Evolutionary conservation across 2,329 filamentous ascomycete species (phyloP), one percentile per base, ranked within the genome.

Genomic region (Hirsutella rhossiliensis): DNA sequence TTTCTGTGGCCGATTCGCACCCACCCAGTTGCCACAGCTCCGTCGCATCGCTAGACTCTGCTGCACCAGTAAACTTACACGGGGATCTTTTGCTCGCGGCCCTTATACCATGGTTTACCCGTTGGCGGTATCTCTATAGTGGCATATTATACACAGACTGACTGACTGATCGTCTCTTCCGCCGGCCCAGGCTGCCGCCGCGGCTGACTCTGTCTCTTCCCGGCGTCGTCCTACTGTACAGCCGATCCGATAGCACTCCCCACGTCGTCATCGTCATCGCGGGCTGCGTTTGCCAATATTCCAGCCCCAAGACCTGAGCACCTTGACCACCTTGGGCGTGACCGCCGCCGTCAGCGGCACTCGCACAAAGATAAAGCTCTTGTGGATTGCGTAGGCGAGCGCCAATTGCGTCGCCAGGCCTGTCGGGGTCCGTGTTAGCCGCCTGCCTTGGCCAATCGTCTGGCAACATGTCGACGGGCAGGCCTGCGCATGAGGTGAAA

Each of bases 351-450:
- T 92, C 50, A 97, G 67, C 9, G 92, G 92, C 11, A 98, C 87
- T n/a, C 92, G 79, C 52, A 97, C 64, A 63, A 98, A 95, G 56
- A 98, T 96, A 63, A 97, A 87, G 54, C 85, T 94, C 68, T 98
- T 98, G 72, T 98, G 92, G 46, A 98, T 87, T 27, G 90, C 90
- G 59, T 98, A 98, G 12, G 92, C 92, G 41, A 98, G 75, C 15
- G 87, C 88, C 28, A 98, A 70, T 60, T 96, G 88, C 9, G 92
- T 97, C 42, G 72, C 77, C 30, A 82, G 62, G 53, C 78, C 78
- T 82, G 50, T 27, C 13, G 20, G 34, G 34, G n/a, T 40, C 41
- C 51, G 61, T 52, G 60, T 54, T 44, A 20, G 28, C 45, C 30
- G 29, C 38, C 28, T n/a, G 36, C 19, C 46, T 12, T 19, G 37